Evolutionary conservation across 371 early-diverging fungal genomes (phyloP).

Genomic region (Mortierella sp.): DNA sequence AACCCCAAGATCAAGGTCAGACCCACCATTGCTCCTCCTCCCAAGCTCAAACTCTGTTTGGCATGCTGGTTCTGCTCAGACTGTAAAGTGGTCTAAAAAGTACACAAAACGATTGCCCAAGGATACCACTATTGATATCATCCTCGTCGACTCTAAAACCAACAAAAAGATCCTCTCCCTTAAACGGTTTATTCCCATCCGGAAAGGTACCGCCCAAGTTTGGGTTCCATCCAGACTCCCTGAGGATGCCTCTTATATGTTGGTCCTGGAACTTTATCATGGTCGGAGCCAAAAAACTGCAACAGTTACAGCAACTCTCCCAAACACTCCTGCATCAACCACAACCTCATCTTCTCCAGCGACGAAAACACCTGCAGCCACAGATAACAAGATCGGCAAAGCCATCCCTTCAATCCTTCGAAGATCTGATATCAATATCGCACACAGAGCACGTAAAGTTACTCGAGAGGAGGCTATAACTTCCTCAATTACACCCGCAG

Average conservation of each 20-base stretch:
- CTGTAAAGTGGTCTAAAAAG: constrained; percentile 40
- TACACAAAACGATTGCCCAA: constrained; percentile 27
- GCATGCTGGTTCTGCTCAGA: constrained; percentile 37
- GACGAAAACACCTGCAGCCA: neutral
- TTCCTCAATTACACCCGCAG: constrained; percentile 3
- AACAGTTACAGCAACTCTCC: neutral
- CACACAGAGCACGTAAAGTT: constrained; percentile 7
- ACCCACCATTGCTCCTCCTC: constrained; percentile 31
- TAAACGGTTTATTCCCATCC: constrained; percentile 38
- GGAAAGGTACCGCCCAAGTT: constrained; percentile 30
- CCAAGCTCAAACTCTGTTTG: constrained; percentile 34
- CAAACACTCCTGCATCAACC: neutral
- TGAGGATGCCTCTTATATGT: constrained; percentile 14
- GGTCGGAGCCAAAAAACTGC: constrained; percentile 23
- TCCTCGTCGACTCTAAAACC: constrained; percentile 32
- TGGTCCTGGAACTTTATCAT: constrained; percentile 37
- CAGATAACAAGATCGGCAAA: neutral
- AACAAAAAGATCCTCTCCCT: constrained; percentile 34
- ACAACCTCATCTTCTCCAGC: constrained; percentile 8
- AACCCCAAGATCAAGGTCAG: neutral
- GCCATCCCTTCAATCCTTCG: constrained; percentile 25
- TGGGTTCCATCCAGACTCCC: constrained; percentile 30
- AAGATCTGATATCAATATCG: constrained; percentile 40
- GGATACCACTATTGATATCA: constrained; percentile 46
- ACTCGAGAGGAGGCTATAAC: neutral